Evolutionary conservation across 768 basidiomycete genomes (phyloP).

Genomic region (Termitomyces sp.): DNA sequence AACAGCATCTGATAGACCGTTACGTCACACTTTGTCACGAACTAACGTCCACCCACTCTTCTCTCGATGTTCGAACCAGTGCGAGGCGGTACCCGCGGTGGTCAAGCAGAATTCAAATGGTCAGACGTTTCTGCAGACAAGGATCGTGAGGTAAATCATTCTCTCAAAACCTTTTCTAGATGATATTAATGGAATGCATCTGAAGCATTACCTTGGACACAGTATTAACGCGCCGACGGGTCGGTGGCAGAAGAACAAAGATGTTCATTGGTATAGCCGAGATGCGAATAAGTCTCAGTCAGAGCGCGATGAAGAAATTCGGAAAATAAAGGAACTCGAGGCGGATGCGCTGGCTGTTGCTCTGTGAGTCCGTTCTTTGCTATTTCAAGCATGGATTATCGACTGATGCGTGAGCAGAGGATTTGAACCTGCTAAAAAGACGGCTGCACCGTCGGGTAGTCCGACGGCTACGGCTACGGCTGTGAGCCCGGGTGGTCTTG

Average conservation of each 20-base stretch:
- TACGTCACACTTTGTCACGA: neutral
- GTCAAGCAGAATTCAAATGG: conserved; percentile 91
- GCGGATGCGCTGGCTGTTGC: conserved; percentile 83
- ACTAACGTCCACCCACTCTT: neutral
- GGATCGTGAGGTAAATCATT: conserved; percentile 69
- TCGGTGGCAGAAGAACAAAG: conserved; percentile 97
- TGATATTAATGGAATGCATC: neutral
- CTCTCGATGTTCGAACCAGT: conserved; percentile 74
- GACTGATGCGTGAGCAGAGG: conserved; percentile 42
- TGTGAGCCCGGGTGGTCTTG: neutral
- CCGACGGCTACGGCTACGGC: conserved; percentile 8
- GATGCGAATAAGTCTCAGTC: conserved; percentile 40
- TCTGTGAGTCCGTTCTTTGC: conserved; percentile 39
- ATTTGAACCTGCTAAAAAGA: conserved; percentile 56
- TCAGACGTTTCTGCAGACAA: conserved; percentile 87
- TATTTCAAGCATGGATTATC: neutral
- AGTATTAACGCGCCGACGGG: conserved; percentile 94
- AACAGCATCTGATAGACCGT: neutral
- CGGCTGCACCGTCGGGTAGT: conserved; percentile 17
- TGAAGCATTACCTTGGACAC: conserved; percentile 86
- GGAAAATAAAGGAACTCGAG: conserved; percentile 80
- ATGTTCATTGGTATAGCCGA: conserved; percentile 92
- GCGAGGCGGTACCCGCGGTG: conserved; percentile 87
- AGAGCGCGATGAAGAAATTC: conserved; percentile 68
- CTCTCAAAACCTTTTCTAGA: neutral